Percentiles rank a stretch among this genome's conserved stretches.
Conservation (phyloP, 257 asterid species). For the Solanum sitiens region DNA sequence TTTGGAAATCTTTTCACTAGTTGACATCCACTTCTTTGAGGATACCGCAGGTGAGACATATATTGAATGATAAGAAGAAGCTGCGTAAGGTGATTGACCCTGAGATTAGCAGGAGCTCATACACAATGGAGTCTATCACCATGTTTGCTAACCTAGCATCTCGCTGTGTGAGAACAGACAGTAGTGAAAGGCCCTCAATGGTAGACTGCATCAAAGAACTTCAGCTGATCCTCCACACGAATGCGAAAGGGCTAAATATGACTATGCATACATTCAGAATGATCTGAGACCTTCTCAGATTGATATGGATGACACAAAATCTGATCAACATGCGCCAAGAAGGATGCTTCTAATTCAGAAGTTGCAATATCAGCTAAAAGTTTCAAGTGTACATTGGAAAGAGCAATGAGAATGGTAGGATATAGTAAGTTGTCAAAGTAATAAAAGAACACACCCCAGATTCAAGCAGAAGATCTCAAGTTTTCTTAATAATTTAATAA, state of each 20-base stretch:
- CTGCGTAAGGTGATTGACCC: conserved; percentile 70
- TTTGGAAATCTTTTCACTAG: neutral
- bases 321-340: neutral
- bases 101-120: conserved; percentile 70
- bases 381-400: conserved; percentile 1
- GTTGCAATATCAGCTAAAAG: neutral
- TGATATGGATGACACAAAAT: neutral
- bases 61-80: conserved; percentile 79
- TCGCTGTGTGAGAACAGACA: conserved; percentile 64
- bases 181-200: conserved; percentile 84
- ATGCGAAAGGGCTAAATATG: conserved; percentile 57
- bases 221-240: conserved; percentile 49
- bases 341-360: neutral
- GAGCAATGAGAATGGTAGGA: neutral
- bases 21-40: neutral
- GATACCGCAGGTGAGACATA: conserved; percentile 61
- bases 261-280: conserved; percentile 68
- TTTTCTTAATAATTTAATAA: neutral
- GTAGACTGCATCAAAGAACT: conserved; percentile 68
- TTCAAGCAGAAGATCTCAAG: neutral
- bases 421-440: neutral
- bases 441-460: neutral
- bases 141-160: conserved; percentile 84
- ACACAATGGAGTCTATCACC: conserved; percentile 80
- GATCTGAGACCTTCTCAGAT: conserved; percentile 24